Evolutionary conservation across 331 rosid genomes (phyloP), one percentile per base, ranked within the genome.

Genomic region (Dryas integrifolia): DNA sequence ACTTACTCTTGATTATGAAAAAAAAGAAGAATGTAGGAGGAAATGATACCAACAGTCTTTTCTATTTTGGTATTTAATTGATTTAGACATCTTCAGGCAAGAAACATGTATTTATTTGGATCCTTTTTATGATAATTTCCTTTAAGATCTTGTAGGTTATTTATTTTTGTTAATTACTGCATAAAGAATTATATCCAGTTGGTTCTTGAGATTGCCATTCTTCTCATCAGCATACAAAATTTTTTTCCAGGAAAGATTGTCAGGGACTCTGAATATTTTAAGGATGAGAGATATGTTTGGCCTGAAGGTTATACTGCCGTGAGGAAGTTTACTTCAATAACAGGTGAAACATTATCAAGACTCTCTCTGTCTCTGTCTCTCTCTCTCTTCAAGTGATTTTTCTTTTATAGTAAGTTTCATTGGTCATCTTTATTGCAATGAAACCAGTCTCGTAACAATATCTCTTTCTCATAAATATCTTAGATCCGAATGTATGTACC

Each of bases 241-340:
- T 40, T 62, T 11, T 65, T 80, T 76, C 50, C 96, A 94, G 98
- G 98, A 77, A 94, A 85, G 80, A 78, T 89, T 72, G 96, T 85
- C 67, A 77, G 86, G 69, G 90, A 87, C 69, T 88, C 96, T 15
- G 69, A 87, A 64, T 83, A 79, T 82, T 92, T 91, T 71, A 80
- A 72, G 53, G 91, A 89, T 70, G 90, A 87, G 68, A 81, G 70
- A 61, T 78, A 70, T 61, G 79, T 91, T 79, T 94, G 98, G 92
- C 97, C 98, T 7, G 96, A 91, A 83, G 98, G 98, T 49, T 94
- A 94, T 78, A 91, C 86, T 53, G 98, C 97, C 75, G 65, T 89
- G 77, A 83, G 96, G 84, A 88, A 89, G 76, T 94, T 94, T 79
- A 78, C 87, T 72, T 94, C 98, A 78, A 74, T 94, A 74, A 73